Evolutionary conservation across 495 filamentous ascomycete genomes (phyloP).

Genomic region (Xylaria bambusicola): DNA sequence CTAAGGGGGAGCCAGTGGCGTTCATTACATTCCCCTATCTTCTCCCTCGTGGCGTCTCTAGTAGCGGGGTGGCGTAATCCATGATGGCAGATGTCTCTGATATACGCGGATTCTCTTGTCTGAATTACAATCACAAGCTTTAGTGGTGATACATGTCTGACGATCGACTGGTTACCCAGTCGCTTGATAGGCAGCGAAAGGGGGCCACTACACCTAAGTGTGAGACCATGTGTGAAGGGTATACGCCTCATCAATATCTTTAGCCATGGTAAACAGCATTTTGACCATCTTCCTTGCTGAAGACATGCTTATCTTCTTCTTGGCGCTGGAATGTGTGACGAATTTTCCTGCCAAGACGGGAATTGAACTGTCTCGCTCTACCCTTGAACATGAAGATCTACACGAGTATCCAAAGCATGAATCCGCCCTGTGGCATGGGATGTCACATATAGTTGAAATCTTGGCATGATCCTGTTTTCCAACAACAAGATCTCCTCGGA

Average conservation of each 20-base stretch:
- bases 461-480: conserved; percentile 13
- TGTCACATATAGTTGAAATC: conserved; percentile 21
- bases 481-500: neutral
- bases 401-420: conserved; percentile 20
- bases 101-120: no score
- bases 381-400: conserved; percentile 27
- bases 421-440: conserved; percentile 1
- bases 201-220: neutral
- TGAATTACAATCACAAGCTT: neutral
- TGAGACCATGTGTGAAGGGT: conserved; percentile 2
- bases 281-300: neutral
- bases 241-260: neutral
- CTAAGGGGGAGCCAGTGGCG: neutral
- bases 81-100: no score
- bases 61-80: no score
- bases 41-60: conserved; percentile 3
- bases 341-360: conserved; percentile 12
- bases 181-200: neutral
- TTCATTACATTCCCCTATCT: neutral
- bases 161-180: neutral
- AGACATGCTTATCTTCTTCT: conserved; percentile 2
- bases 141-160: neutral
- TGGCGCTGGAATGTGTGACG: conserved; percentile 6
- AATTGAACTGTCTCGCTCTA: conserved; percentile 29
- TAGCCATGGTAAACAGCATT: neutral